Conservation (phyloP, 2,329 filamentous ascomycete species). For the Ascochyta pisi region DNA sequence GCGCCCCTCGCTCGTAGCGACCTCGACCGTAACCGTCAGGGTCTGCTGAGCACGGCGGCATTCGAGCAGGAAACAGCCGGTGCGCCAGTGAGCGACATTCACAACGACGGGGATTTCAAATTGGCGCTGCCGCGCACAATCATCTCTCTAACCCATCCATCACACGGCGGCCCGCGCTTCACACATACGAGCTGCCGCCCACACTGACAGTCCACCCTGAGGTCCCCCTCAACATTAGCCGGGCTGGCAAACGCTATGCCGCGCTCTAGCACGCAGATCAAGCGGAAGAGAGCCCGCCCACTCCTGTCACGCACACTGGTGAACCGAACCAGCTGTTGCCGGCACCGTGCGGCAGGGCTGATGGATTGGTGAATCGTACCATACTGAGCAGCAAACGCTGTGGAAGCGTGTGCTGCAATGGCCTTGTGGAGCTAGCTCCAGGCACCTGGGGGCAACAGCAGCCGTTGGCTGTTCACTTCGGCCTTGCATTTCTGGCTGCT, state of each 20-base stretch:
- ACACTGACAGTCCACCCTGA: not conserved
- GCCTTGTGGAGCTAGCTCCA: not conserved
- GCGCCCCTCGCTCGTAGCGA: conserved; percentile 17
- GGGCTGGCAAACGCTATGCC: conserved; percentile 33
- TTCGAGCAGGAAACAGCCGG: conserved; percentile 31
- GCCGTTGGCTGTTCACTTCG: conserved; percentile 1
- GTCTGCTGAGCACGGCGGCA: conserved; percentile 23
- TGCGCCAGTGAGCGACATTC: conserved; percentile 16
- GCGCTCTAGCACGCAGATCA: conserved; percentile 32
- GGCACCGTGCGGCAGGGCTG: conserved; percentile 34
- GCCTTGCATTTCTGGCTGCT: not conserved
- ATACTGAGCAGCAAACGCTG: conserved; percentile 15
- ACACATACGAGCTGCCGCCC: not conserved
- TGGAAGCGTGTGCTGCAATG: not conserved
- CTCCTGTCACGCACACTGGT: conserved; percentile 30
- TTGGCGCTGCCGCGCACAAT: conserved; percentile 11
- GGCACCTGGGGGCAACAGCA: not conserved
- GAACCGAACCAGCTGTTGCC: conserved; percentile 3
- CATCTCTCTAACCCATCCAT: conserved; percentile 15
- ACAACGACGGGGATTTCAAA: conserved; percentile 8
- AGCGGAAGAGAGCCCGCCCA: conserved; percentile 38
- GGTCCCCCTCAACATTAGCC: conserved; percentile 32
- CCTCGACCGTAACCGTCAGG: conserved; percentile 16
- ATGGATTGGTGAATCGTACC: conserved; percentile 7
- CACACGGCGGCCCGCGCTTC: conserved; percentile 16